These are phyloP conservation scores for Carex scoparia DNA, from an alignment of 176 grass and related monocot genomes.

Conservation along the genomic window DNA sequence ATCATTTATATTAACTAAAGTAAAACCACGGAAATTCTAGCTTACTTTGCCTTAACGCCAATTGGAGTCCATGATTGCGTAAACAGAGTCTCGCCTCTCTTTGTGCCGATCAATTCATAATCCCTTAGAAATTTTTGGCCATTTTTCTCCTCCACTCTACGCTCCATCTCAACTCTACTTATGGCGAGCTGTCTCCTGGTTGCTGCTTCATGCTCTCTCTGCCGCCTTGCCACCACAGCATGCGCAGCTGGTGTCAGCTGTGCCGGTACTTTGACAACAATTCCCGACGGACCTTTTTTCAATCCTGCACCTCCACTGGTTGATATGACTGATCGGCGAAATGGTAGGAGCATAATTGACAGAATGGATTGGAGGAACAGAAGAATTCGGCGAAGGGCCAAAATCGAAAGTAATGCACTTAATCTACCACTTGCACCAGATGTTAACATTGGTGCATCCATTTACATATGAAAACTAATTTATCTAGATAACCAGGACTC, in stretches of 20 bases:
- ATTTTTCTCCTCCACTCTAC: constrained; percentile 23
- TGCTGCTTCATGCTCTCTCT: constrained; percentile 40
- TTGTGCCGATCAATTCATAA: constrained; percentile 54
- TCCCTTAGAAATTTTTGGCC: constrained; percentile 28
- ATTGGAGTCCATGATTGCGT: constrained; percentile 68
- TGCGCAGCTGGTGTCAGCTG: constrained; percentile 21
- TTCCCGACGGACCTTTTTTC: constrained; percentile 15
- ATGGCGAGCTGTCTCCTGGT: constrained; percentile 39
- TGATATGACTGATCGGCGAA: constrained; percentile 29
- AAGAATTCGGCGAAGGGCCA: constrained; percentile 47
- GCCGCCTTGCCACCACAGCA: constrained; percentile 38
- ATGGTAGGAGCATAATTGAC: constrained; percentile 52
- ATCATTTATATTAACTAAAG: neutral
- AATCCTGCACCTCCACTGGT: neutral
- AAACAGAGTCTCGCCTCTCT: constrained; percentile 66
- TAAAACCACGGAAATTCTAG: neutral
- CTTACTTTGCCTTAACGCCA: constrained; percentile 13
- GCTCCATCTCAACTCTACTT: constrained; percentile 35
- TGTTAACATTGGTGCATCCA: constrained; percentile 46
- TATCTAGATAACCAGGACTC: neutral
- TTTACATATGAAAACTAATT: neutral
- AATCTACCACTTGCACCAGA: constrained; percentile 60
- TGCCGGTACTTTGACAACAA: constrained; percentile 1
- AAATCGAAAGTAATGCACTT: constrained; percentile 51
- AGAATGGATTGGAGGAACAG: constrained; percentile 44